Percentiles rank a stretch among this genome's conserved stretches.
phyloP scores from a whole-genome alignment of 1,284 basidiomycete genomes.

The Amylostereum chailletii region DNA sequence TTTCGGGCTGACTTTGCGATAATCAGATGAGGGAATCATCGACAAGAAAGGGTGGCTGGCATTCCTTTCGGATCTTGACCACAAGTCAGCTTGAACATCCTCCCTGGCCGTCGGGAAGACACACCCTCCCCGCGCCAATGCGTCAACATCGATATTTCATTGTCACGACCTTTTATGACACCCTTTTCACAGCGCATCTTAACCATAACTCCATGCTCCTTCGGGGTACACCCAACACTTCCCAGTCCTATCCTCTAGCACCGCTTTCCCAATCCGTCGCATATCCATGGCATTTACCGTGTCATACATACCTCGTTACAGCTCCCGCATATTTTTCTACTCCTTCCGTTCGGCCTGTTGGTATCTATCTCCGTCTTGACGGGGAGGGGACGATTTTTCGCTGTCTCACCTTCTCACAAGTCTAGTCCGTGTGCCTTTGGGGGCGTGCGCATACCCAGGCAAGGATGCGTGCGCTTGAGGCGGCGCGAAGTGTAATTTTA shows the following conservation, averaged over 20 bases:
- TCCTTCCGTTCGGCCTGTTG: background rate
- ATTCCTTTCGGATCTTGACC: constrained; percentile 70
- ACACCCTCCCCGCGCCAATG: background rate
- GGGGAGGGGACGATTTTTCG: no score
- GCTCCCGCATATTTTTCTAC: background rate
- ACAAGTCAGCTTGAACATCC: constrained; percentile 21
- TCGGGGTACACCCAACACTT: background rate
- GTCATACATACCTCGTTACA: background rate
- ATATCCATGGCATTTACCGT: background rate
- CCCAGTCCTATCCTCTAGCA: background rate
- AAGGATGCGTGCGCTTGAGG: no score
- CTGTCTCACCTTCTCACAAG: no score
- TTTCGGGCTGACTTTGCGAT: constrained; percentile 3
- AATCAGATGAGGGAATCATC: constrained; percentile 76
- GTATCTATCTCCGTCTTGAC: no score
- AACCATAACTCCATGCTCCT: background rate
- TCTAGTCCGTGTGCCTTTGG: no score
- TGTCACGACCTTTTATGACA: background rate
- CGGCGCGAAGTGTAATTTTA: no score
- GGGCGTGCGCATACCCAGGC: no score
- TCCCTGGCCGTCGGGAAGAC: background rate
- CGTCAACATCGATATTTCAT: background rate
- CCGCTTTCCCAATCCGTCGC: background rate
- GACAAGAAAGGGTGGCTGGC: constrained; percentile 91
- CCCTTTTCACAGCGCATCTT: background rate